Evolutionary conservation across 164 flowering plant species (phyloP).

Genomic region (Vitis cinerea): DNA sequence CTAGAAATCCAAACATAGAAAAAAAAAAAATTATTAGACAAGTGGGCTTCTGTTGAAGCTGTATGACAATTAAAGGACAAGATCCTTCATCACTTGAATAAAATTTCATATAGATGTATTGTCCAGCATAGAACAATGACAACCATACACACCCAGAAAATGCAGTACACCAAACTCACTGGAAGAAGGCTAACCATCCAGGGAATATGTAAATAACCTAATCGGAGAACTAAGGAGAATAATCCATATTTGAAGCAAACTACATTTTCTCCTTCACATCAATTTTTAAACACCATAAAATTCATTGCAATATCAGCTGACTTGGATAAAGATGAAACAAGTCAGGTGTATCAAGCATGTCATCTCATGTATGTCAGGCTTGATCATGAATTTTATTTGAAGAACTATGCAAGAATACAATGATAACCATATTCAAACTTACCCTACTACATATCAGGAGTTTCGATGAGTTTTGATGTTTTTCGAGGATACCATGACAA

Average conservation of each 20-base stretch:
- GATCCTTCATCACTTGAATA: not conserved
- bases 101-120: too few species aligned
- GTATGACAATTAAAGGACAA: not conserved
- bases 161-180: not conserved
- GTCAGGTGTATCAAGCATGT: too few species aligned
- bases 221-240: not conserved
- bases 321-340: not conserved
- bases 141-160: too few species aligned
- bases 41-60: not conserved
- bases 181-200: not conserved
- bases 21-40: not conserved
- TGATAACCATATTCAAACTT: too few species aligned
- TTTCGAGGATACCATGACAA: too few species aligned
- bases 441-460: too few species aligned
- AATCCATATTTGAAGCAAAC: not conserved
- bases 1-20: not conserved
- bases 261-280: not conserved
- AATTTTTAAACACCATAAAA: not conserved
- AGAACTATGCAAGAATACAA: too few species aligned
- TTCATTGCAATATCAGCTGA: not conserved
- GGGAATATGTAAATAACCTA: not conserved
- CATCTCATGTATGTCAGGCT: too few species aligned
- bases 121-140: too few species aligned
- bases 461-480: too few species aligned
- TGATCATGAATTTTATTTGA: too few species aligned